Evolutionary conservation across 2,329 filamentous ascomycete species (phyloP), one percentile per base, ranked within the genome.

Genomic region (Penicillium sp.): DNA sequence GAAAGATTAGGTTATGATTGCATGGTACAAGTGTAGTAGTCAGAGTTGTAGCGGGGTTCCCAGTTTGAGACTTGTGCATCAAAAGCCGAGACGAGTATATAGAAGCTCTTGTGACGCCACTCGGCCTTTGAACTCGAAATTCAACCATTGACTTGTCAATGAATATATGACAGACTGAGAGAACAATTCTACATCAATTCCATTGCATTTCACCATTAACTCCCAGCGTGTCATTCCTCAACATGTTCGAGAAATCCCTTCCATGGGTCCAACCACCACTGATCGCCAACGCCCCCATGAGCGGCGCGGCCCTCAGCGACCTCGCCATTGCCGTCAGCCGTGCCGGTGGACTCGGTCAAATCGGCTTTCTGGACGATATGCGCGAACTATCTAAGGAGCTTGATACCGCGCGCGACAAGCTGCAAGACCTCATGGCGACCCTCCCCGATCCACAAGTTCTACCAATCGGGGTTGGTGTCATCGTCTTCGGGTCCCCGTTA

Each of bases 271-370:
- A 56, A 36, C 22, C 54, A 16, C 63, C 63, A 19, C 53, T 65
- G 27, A 54, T 63, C 22, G 52, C 49, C 35, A 63, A 63, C 19
- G 61, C 63, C 2, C 63, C 63, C 18, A 65, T 63, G 63, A 63
- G 61, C 31, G 61, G 59, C n/a, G 54, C 57, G 3, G 63, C 63
- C 7, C 57, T 53, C 24, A 57, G 46, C 41, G 50, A 59, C 13
- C 50, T 65, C 1, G 63, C 63, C 1, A 51, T 37, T 3, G 61
- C 61, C 5, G 61, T 65, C 2, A 61, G 61, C 10, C 53, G 40
- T 16, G 55, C 60, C 6, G 63, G 63, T 7, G 63, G 63, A 4
- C 59, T 65, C 1, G 61, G 63, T 22, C 56, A 58, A 35, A 66
- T 66, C 35, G 61, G 61, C 5, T 63, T 59, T 27, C 22, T 63